A percentile compares a stretch with the other conserved stretches of the same genome.
Evolutionary conservation across 306 rosid genomes (phyloP).

Genomic region (Pyrus betulifolia): DNA sequence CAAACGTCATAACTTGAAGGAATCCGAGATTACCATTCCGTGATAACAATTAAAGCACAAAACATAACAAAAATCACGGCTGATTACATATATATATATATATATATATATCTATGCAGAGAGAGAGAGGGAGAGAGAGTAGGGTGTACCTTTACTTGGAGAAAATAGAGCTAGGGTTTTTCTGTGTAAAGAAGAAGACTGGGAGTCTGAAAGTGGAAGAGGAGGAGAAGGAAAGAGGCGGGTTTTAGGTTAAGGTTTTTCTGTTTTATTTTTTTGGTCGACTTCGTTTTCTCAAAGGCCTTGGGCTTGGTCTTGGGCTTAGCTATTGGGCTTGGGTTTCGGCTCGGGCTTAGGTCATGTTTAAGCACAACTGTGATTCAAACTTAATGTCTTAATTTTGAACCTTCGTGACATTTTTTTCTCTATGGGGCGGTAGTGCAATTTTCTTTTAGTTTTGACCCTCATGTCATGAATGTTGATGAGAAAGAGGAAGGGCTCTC

Average conservation of each 20-base stretch:
- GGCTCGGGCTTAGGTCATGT: neutral
- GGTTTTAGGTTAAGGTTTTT: conserved; percentile 1
- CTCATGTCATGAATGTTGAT: too few relatives aligned
- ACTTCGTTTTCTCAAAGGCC: neutral
- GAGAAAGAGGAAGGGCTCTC: too few relatives aligned
- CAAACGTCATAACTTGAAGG: neutral
- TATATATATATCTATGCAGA: neutral
- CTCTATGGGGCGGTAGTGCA: too few relatives aligned
- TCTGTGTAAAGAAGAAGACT: neutral
- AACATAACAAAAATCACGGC: neutral
- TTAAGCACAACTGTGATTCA: neutral
- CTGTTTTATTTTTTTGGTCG: neutral
- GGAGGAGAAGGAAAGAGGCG: neutral
- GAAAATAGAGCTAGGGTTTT: neutral
- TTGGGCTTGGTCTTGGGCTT: neutral
- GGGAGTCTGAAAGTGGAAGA: neutral
- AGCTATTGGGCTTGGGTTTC: neutral
- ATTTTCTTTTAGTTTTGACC: too few relatives aligned
- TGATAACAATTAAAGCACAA: neutral
- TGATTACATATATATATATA: neutral
- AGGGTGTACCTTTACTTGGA: neutral
- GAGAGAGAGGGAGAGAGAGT: neutral
- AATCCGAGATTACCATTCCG: neutral
- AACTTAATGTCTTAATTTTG: too few relatives aligned
- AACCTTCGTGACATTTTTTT: too few relatives aligned